Evolutionary conservation across 129 eudicot species (phyloP).

Genomic region (Flaveria sonorensis): DNA sequence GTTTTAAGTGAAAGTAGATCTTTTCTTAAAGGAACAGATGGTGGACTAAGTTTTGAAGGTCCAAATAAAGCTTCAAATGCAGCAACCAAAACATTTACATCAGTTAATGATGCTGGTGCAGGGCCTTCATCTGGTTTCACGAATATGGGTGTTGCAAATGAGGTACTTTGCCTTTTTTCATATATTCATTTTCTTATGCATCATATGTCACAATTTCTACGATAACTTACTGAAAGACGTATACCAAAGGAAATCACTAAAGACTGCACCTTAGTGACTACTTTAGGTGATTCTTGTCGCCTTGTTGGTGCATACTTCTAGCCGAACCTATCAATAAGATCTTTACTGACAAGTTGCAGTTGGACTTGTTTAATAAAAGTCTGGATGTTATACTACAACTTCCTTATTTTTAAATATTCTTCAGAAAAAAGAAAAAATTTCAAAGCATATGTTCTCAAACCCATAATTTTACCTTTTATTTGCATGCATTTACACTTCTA

Average conservation of each 20-base stretch:
- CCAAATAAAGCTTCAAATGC: slow-evolving; percentile 33
- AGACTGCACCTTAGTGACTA: background rate
- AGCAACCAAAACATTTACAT: slow-evolving; percentile 25
- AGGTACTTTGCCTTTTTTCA: slow-evolving; percentile 51
- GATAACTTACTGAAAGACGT: background rate
- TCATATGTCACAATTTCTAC: background rate
- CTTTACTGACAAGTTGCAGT: background rate
- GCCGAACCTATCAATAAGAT: background rate
- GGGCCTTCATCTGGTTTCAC: slow-evolving; percentile 40
- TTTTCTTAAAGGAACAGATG: slow-evolving; percentile 36
- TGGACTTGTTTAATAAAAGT: background rate
- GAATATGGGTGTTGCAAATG: slow-evolving; percentile 27
- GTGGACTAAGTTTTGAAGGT: slow-evolving; percentile 14
- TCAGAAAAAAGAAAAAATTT: background rate
- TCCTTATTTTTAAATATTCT: background rate
- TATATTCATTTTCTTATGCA: background rate
- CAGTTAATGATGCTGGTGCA: slow-evolving; percentile 31
- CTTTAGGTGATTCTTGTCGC: background rate
- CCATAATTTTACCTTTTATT: too few relatives aligned
- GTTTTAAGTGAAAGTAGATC: background rate
- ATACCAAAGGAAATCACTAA: background rate
- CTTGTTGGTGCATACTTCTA: background rate
- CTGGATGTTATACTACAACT: background rate
- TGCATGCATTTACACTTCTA: too few relatives aligned
- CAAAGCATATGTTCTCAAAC: background rate